Conservation (phyloP, 192 early-diverging fungal genomes). For the Umbelopsis sp. region DNA sequence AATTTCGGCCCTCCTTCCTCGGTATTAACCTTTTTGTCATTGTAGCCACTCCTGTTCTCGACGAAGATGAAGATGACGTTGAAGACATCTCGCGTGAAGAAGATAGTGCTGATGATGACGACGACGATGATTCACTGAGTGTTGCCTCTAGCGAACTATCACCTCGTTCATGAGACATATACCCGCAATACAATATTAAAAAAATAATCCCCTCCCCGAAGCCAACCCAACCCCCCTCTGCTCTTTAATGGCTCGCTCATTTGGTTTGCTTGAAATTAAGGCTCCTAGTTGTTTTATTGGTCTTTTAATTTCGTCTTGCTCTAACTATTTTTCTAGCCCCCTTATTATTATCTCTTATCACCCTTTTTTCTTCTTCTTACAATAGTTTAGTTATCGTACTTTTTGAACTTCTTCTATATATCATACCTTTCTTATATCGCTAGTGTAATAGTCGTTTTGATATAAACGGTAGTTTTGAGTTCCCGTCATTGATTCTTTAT, state of each 20-base stretch:
- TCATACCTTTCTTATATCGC: not conserved
- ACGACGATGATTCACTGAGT: slow-evolving; percentile 12
- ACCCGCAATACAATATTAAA: not conserved
- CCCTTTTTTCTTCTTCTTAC: not conserved
- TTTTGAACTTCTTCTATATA: not conserved
- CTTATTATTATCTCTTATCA: not conserved
- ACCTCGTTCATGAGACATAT: slow-evolving; percentile 7
- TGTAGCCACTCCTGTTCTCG: slow-evolving; percentile 18
- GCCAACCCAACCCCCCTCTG: no score
- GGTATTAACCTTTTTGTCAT: not conserved
- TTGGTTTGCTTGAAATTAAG: not conserved
- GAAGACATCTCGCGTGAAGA: slow-evolving; percentile 29
- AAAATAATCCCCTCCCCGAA: not conserved
- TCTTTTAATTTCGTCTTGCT: not conserved
- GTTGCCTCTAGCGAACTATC: not conserved
- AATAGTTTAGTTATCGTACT: not conserved
- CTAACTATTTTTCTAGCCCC: no score
- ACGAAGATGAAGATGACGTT: slow-evolving; percentile 45
- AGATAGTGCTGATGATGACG: not conserved
- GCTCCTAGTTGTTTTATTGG: not conserved
- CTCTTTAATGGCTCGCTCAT: not conserved
- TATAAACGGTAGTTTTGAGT: not conserved
- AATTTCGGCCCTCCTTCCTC: not conserved
- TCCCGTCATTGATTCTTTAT: not conserved
- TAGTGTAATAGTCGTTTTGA: not conserved